Evolutionary conservation across 2,329 filamentous ascomycete species (phyloP), one percentile per base, ranked within the genome.

Genomic region (Colletotrichum kahawae): DNA sequence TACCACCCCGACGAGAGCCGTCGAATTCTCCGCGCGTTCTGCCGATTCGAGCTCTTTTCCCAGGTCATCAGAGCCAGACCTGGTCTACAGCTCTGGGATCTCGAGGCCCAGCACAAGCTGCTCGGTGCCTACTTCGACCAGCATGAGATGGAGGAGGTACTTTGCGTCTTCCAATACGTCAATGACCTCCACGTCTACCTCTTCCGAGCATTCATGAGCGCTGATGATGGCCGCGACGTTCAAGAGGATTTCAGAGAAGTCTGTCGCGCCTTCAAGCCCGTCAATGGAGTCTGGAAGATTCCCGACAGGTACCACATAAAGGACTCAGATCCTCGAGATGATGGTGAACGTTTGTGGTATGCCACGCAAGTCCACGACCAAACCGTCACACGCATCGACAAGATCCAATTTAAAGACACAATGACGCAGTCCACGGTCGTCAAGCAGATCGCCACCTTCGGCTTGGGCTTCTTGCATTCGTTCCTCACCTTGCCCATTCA

Each of bases 101-200:
- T 67, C n/a, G 5, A 18, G 33, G 14, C 59, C 29, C 70, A 67
- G 36, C 9, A 27, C 7, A 4, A 4, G 18, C 36, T 71, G 9
- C 38, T 71, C n/a, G 4, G 4, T 5, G 8, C 21, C 10, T 18
- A 27, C 8, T 71, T 68, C 10, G 54, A 71, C 21, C 21, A 54
- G 10, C 67, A 65, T 64, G 70, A 71, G 63, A n/a, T 68, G 16
- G 70, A 71, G 31, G 70, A 71, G 29, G 14, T 71, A 7, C 36
- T 62, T 18, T 67, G 63, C 29, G 70, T 67, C 6, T 65, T 36
- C 4, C 16, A 67, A 27, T 71, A 71, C 36, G 21, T 62, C 51
- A 21, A 18, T 16, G 51, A 57, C 24, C n/a, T 59, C 10, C 51
- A 67, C 21, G 29, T 24, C 21, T 21, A 36, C 12, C 65, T 67